phyloP scores from a whole-genome alignment of 2,329 filamentous ascomycete species.

The Calonectria henricotiae region DNA sequence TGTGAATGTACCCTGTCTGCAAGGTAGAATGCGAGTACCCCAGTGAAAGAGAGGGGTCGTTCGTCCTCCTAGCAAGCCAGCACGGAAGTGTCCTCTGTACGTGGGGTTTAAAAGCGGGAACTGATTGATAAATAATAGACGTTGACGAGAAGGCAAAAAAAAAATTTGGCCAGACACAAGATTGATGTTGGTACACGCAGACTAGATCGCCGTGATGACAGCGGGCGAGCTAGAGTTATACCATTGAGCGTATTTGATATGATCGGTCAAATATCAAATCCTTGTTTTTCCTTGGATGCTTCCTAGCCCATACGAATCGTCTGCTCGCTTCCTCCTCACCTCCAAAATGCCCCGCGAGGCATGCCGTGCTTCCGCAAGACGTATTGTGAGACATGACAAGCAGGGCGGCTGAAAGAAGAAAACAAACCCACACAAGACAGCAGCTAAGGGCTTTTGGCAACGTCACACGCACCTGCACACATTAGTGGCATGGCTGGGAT shows the following conservation, averaged over 20 bases:
- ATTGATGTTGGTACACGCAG: not conserved
- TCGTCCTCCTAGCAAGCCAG: not conserved
- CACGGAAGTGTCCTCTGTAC: not conserved
- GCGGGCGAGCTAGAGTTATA: constrained; percentile 13
- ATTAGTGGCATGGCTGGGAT: constrained; percentile 12
- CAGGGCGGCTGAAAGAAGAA: constrained; percentile 16
- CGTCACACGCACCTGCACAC: constrained; percentile 18
- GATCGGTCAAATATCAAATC: constrained; percentile 3
- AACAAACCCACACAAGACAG: constrained; percentile 13
- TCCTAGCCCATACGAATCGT: constrained; percentile 10
- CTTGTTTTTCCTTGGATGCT: not conserved
- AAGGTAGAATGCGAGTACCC: constrained; percentile 7
- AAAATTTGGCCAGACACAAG: not conserved
- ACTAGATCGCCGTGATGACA: not conserved
- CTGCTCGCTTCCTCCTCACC: constrained; percentile 7
- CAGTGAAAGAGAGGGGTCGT: not conserved
- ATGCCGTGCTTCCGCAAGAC: constrained; percentile 21
- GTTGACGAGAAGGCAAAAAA: not conserved
- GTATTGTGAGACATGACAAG: constrained; percentile 19
- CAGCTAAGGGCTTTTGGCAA: constrained; percentile 15
- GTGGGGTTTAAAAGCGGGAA: not conserved
- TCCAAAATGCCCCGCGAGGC: constrained; percentile 3
- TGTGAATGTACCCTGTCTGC: not conserved
- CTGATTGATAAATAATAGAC: not conserved
- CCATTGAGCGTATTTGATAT: not conserved